Evolutionary conservation across 2,329 filamentous ascomycete genomes (phyloP).

Genomic region (Neofusicoccum ribis): DNA sequence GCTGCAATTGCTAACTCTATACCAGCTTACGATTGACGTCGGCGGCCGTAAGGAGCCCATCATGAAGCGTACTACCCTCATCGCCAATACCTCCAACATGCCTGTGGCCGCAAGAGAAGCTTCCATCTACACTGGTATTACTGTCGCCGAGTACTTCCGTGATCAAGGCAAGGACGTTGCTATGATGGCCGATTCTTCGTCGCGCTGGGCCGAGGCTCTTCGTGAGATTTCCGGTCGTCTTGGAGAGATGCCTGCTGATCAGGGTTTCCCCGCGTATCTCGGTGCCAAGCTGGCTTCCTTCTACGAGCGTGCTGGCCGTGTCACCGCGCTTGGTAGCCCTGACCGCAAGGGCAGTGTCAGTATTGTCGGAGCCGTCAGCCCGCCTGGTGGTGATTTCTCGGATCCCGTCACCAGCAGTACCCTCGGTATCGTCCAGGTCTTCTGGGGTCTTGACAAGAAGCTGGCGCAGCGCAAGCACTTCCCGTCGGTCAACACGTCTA

Average conservation of each 20-base stretch:
- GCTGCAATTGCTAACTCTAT: conserved; percentile 24
- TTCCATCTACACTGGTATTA: conserved; percentile 97
- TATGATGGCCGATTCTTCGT: conserved; percentile 99
- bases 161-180: conserved; percentile 96
- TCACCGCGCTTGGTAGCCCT: conserved; percentile 82
- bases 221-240: conserved; percentile 98
- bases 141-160: conserved; percentile 93
- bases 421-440: conserved; percentile 96
- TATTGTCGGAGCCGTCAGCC: conserved; percentile 95
- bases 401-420: conserved; percentile 95
- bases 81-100: conserved; percentile 99
- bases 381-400: conserved; percentile 97
- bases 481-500: conserved; percentile 92
- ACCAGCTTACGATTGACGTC: conserved; percentile 83
- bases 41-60: conserved; percentile 95
- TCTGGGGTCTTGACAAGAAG: conserved; percentile 99
- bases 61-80: conserved; percentile 99
- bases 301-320: conserved; percentile 95
- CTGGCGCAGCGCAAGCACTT: conserved; percentile 98
- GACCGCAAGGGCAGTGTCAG: conserved; percentile 89
- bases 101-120: conserved; percentile 97
- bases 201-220: conserved; percentile 96
- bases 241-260: conserved; percentile 99
- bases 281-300: conserved; percentile 97
- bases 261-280: conserved; percentile 98